phyloP scores from a whole-genome alignment of 495 filamentous ascomycete genomes.

The Penicillium pancosmium region DNA sequence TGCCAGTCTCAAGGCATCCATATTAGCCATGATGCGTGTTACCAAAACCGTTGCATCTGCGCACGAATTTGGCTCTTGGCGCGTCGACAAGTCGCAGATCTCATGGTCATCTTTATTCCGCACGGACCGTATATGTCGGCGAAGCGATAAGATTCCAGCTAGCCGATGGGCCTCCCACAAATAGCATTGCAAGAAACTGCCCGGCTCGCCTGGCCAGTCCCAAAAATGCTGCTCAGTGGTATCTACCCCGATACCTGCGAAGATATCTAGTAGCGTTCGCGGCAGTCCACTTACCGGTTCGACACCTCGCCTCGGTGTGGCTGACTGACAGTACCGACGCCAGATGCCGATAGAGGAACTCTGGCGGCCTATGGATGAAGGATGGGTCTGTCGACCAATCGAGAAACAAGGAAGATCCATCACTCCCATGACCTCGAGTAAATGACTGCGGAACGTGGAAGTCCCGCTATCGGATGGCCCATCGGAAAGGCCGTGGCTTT shows the following conservation, averaged over 20 bases:
- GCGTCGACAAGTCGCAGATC: conserved; percentile 3
- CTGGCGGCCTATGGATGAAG: conserved; percentile 32
- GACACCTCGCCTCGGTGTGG: conserved; percentile 16
- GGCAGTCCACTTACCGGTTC: conserved; percentile 41
- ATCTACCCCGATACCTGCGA: conserved; percentile 30
- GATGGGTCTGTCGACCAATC: conserved; percentile 30
- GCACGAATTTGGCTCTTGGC: conserved; percentile 15
- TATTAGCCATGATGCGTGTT: conserved; percentile 30
- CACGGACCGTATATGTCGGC: conserved; percentile 6
- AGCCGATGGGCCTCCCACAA: conserved; percentile 41
- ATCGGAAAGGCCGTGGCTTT: conserved; percentile 20
- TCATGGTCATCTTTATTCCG: not conserved
- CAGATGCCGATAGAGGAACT: conserved; percentile 34
- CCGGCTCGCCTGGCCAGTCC: conserved; percentile 37
- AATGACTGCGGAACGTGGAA: conserved; percentile 30
- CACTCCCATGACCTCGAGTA: conserved; percentile 43
- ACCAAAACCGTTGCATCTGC: conserved; percentile 28
- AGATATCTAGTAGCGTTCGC: conserved; percentile 34
- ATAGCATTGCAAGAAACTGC: conserved; percentile 35
- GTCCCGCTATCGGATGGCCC: not conserved
- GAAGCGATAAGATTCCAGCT: conserved; percentile 35
- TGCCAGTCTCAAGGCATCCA: conserved; percentile 34
- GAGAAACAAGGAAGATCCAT: conserved; percentile 39
- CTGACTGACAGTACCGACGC: conserved; percentile 31
- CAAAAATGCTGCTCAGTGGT: conserved; percentile 37